Evolutionary conservation across 352 stramenopile genomes (phyloP), one percentile per base, ranked within the genome.

Genomic region (Phytophthora pini): DNA sequence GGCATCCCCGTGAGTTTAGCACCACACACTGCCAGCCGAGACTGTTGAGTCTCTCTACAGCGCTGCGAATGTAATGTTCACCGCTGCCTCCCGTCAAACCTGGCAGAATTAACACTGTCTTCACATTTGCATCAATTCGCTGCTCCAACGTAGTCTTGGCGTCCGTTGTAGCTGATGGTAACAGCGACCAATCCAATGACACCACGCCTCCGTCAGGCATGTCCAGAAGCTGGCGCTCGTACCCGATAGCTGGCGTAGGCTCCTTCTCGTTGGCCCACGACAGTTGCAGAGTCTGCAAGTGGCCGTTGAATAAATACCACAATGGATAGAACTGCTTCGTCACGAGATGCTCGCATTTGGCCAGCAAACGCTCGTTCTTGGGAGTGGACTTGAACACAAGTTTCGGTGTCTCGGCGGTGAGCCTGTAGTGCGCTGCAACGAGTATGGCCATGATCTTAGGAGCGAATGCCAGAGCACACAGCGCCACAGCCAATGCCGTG

Each of bases 11-110:
- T 2, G 82, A 78, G 50, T 91, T 93, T 32, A 90, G 49, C 51
- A 91, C 84, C 38, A 90, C 78, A 38, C 77, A 82, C 47, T 89
- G 84, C 82, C 82, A 93, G 13, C 78, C 80, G 3, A 67, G 29
- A 7, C 44, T 29, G 43, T 79, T 57, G 22, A 90, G 51, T 3
- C 46, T 26, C 20, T 77, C 58, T 9, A 85, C 80, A 5, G 72
- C 59, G n/a, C 49, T 77, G 56, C 81, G 77, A 58, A 93, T 81
- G 70, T 93, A 93, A 59, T 85, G 76, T 61, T 92, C 84, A 22
- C 70, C 29, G 52, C 81, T 90, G 38, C 81, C 81, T 11, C 81
- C 79, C 0, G 84, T 87, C 41, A 90, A 68, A 27, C 84, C 84
- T 3, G 83, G 81, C 0, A 92, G 71, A 3, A 90, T 44, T 20